Evolutionary conservation across 306 rosid genomes (phyloP).

Genomic region (Begonia loranthoides): DNA sequence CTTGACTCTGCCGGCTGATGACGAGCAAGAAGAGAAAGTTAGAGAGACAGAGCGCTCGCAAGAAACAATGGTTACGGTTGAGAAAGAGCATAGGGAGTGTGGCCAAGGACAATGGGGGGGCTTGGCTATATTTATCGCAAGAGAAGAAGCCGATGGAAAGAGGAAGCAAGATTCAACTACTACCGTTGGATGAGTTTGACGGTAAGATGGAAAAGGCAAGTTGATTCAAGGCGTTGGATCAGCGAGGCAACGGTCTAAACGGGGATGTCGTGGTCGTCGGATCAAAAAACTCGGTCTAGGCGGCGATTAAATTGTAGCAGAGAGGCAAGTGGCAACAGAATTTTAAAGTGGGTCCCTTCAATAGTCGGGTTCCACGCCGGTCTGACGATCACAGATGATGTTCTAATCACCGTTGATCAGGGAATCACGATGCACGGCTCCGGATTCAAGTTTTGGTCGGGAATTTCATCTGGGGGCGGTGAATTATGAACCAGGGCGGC

Average conservation of each 20-base stretch:
- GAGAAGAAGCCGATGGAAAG: not conserved
- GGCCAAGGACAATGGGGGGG: conserved; percentile 15
- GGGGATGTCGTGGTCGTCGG: conserved; percentile 41
- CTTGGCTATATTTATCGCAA: conserved; percentile 15
- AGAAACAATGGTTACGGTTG: not conserved
- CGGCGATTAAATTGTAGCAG: not conserved
- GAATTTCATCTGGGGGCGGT: too few species aligned
- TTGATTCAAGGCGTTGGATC: conserved; percentile 15
- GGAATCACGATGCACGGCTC: not conserved
- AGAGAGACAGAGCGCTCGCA: not conserved
- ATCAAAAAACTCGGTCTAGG: conserved; percentile 10
- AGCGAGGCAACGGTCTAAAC: conserved; percentile 13
- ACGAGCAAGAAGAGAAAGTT: not conserved
- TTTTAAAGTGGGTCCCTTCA: too few species aligned
- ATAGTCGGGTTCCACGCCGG: too few species aligned
- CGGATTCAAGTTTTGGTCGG: too few species aligned
- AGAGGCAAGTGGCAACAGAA: too few species aligned
- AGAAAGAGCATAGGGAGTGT: not conserved
- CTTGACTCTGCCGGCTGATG: not conserved
- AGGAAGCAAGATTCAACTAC: conserved; percentile 19
- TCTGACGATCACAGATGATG: not conserved
- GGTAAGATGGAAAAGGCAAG: not conserved
- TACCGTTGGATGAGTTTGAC: conserved; percentile 23
- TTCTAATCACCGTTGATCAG: conserved; percentile 5
- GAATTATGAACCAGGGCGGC: too few species aligned